A percentile compares a stretch with the other conserved stretches of the same genome.
Conservation (phyloP, 2,329 filamentous ascomycete species). For the Aspergillus caelatus region DNA sequence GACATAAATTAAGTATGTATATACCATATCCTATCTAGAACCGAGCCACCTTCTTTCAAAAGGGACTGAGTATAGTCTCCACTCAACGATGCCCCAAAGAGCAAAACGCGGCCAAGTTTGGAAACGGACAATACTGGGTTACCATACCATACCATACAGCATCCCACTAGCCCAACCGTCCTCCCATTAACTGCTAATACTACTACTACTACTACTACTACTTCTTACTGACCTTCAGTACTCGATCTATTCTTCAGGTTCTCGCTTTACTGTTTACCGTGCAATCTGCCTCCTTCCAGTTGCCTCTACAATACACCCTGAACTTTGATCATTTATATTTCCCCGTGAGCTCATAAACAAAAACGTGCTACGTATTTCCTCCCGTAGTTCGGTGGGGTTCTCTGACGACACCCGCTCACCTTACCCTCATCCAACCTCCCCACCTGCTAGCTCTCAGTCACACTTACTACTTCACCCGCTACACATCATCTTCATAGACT, state of each 20-base stretch:
- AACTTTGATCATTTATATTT: not conserved
- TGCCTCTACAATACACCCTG: not conserved
- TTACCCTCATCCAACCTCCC: not conserved
- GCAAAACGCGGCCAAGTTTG: not conserved
- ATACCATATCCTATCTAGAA: not conserved
- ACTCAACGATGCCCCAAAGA: no score
- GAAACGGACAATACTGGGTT: not conserved
- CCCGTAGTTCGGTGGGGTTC: constrained; percentile 6
- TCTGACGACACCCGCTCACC: constrained; percentile 11
- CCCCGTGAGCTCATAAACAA: not conserved
- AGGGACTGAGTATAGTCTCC: no score
- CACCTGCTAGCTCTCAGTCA: not conserved
- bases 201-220: not conserved
- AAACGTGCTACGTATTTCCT: not conserved
- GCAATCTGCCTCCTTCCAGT: not conserved
- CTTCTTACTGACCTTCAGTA: no score
- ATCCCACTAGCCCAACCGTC: not conserved
- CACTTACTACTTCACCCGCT: not conserved
- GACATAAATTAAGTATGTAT: not conserved
- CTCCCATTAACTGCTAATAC: not conserved
- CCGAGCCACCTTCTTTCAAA: no score
- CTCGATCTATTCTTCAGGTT: not conserved
- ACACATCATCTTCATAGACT: not conserved
- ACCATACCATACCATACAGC: not conserved
- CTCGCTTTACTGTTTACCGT: not conserved